Evolutionary conservation across 176 grass and related monocot species (phyloP).

Genomic region (Otatea glauca): DNA sequence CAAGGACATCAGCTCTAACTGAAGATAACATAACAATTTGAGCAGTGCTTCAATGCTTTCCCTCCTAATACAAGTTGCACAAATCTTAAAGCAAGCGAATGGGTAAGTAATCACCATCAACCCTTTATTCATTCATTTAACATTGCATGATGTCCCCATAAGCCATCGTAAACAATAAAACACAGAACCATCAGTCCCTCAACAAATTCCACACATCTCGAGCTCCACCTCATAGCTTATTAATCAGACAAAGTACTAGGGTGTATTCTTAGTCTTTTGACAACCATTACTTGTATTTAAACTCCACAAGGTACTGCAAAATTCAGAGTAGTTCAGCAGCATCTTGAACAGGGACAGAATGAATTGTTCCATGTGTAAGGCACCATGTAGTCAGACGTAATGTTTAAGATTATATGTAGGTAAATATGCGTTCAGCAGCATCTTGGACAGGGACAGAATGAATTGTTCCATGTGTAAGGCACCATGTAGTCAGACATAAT

Average conservation of each 20-base stretch:
- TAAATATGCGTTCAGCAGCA: slow-evolving; percentile 1
- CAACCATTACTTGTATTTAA: background rate
- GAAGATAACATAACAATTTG: background rate
- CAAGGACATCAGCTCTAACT: background rate
- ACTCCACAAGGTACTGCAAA: slow-evolving; percentile 8
- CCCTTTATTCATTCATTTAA: no score
- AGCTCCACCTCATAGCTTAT: background rate
- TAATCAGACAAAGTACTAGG: background rate
- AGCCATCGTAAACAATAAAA: slow-evolving; percentile 6
- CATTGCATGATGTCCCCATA: background rate
- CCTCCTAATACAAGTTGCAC: no score
- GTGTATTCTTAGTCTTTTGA: background rate
- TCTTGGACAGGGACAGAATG: background rate
- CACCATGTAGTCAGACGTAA: background rate
- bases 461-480: background rate
- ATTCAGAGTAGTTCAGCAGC: background rate
- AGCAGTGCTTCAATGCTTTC: no score
- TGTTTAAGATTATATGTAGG: background rate
- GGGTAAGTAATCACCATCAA: no score
- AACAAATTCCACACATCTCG: background rate
- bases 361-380: background rate
- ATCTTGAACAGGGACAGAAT: background rate
- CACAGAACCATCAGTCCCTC: background rate
- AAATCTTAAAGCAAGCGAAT: no score
- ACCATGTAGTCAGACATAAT: background rate